Percentiles rank a stretch among this genome's conserved stretches.
Evolutionary conservation across 2,329 filamentous ascomycete genomes (phyloP).

Genomic region (Colletotrichum sp.): DNA sequence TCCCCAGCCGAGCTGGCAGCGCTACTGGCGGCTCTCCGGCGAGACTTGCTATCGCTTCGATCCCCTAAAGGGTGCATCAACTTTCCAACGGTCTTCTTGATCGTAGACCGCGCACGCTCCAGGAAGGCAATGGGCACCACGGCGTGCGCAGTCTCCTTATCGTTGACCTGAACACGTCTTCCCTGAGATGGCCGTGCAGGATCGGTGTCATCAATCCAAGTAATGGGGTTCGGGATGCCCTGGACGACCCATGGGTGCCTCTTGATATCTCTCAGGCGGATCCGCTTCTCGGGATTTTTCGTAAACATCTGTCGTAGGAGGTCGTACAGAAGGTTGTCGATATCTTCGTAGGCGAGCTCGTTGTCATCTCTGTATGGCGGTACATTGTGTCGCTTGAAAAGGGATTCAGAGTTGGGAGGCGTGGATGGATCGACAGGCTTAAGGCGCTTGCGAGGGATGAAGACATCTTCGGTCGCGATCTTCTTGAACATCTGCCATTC

Average conservation of each 20-base stretch:
- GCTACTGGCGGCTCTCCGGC: slow-evolving; percentile 65
- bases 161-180: slow-evolving; percentile 89
- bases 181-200: slow-evolving; percentile 79
- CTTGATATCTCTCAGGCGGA: slow-evolving; percentile 90
- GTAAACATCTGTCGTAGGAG: slow-evolving; percentile 79
- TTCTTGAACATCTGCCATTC: slow-evolving; percentile 91
- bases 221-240: slow-evolving; percentile 74
- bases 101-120: slow-evolving; percentile 80
- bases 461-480: slow-evolving; percentile 91
- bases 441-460: slow-evolving; percentile 84
- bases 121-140: slow-evolving; percentile 90
- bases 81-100: slow-evolving; percentile 71
- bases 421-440: slow-evolving; percentile 72
- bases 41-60: slow-evolving; percentile 57
- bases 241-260: slow-evolving; percentile 89
- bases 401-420: slow-evolving; percentile 57
- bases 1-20: slow-evolving; percentile 69
- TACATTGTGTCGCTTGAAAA: slow-evolving; percentile 62
- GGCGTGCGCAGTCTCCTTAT: slow-evolving; percentile 85
- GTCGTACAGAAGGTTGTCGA: slow-evolving; percentile 81
- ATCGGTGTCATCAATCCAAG: slow-evolving; percentile 95
- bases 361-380: slow-evolving; percentile 77
- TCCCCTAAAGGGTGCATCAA: slow-evolving; percentile 66
- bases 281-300: slow-evolving; percentile 89
- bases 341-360: slow-evolving; percentile 82